Percentiles rank a stretch among this genome's conserved stretches.
These are phyloP conservation scores for Delphinella strobiligena DNA, from an alignment of 2,329 filamentous ascomycete genomes.

Conservation along the genomic window DNA sequence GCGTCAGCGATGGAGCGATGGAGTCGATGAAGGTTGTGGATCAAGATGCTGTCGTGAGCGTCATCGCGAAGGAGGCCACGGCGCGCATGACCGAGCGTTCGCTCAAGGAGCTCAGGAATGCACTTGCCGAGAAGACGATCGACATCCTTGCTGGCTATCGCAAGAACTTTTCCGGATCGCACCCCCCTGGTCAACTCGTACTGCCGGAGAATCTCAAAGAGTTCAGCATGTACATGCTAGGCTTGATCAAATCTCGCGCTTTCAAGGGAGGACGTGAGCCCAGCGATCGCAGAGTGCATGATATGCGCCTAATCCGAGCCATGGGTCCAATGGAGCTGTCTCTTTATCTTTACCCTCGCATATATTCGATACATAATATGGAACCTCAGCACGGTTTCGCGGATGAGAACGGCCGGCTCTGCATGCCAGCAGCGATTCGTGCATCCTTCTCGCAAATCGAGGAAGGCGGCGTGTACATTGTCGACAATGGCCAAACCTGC, in stretches of 20 bases:
- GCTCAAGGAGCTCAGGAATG: slow-evolving; percentile 74
- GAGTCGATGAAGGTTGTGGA: slow-evolving; percentile 88
- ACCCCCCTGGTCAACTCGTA: slow-evolving; percentile 85
- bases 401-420: slow-evolving; percentile 80
- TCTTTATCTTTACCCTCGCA: slow-evolving; percentile 87
- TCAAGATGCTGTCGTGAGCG: slow-evolving; percentile 79
- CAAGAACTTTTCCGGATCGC: slow-evolving; percentile 77
- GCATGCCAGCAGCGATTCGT: slow-evolving; percentile 67
- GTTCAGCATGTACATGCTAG: slow-evolving; percentile 90
- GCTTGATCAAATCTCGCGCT: slow-evolving; percentile 76
- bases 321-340: slow-evolving; percentile 81
- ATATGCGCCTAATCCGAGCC: slow-evolving; percentile 77
- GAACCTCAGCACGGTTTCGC: slow-evolving; percentile 80
- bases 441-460: slow-evolving; percentile 82
- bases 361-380: slow-evolving; percentile 84
- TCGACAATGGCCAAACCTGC: slow-evolving; percentile 89
- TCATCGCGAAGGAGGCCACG: slow-evolving; percentile 88
- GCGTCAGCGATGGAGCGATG: slow-evolving; percentile 72
- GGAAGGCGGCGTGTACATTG: slow-evolving; percentile 82
- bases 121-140: slow-evolving; percentile 80
- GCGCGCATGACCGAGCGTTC: slow-evolving; percentile 67
- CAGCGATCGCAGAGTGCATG: slow-evolving; percentile 79
- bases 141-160: slow-evolving; percentile 86
- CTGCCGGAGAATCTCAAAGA: slow-evolving; percentile 94
- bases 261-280: slow-evolving; percentile 88